These are phyloP conservation scores for Phaeosphaeriaceae sp. DNA, from an alignment of 2,329 filamentous ascomycete species.

Conservation along the genomic window DNA sequence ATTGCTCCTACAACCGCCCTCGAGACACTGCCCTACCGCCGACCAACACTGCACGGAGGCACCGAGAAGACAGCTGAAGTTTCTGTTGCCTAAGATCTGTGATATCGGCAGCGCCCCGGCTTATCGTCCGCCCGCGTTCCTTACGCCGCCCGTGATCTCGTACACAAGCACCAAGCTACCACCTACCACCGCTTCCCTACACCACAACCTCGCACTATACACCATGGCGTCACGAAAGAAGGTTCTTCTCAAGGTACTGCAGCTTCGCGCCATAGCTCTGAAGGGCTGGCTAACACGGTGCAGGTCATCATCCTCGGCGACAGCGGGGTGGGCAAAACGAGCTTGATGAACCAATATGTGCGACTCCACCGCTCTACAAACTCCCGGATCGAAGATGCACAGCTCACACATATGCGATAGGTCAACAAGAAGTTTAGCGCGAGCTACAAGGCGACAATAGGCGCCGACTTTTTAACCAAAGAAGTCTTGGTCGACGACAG, in stretches of 20 bases:
- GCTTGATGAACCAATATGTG: slow-evolving; percentile 99
- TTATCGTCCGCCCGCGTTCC: not conserved
- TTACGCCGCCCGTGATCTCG: not conserved
- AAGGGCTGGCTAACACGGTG: slow-evolving; percentile 18
- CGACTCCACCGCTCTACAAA: slow-evolving; percentile 43
- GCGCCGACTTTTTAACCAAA: slow-evolving; percentile 97
- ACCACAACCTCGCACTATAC: slow-evolving; percentile 12
- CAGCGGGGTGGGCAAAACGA: slow-evolving; percentile 98
- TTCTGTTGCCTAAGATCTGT: not conserved
- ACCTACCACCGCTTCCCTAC: slow-evolving; percentile 1
- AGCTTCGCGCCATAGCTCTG: not conserved
- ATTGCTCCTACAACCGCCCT: not conserved
- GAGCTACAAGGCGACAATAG: slow-evolving; percentile 99
- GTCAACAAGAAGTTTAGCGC: slow-evolving; percentile 99
- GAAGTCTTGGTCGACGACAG: slow-evolving; percentile 97
- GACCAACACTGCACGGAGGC: not conserved
- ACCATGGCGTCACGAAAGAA: slow-evolving; percentile 68
- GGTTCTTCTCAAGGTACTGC: slow-evolving; percentile 81
- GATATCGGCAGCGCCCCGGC: not conserved
- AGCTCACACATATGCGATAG: slow-evolving; percentile 56
- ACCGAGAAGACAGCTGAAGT: not conserved
- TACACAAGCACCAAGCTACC: no score
- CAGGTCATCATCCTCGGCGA: slow-evolving; percentile 99
- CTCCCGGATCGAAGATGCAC: not conserved
- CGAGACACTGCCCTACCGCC: not conserved